Evolutionary conservation across 2,329 filamentous ascomycete genomes (phyloP), one percentile per base, ranked within the genome.

Genomic region (Fusarium circinatum): DNA sequence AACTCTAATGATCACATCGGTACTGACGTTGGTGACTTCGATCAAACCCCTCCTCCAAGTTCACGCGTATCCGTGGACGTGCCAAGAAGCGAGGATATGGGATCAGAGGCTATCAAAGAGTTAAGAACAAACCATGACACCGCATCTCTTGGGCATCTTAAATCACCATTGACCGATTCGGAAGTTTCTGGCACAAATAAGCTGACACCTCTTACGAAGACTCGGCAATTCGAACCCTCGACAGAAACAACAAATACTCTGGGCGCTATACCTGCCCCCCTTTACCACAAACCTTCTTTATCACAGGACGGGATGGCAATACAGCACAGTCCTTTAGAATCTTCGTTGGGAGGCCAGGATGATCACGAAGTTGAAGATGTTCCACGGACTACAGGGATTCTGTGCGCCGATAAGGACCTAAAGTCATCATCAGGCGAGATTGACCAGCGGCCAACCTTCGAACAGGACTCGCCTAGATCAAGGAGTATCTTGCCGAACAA

Each of bases 11-110:
- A 67, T 34, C 62, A 70, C 45, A 55, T 57, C 9, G 63, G 75
- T 38, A 74, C 76, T 65, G 75, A 75, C 18, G 39, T 56, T 39
- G 76, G 75, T n/a, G 77, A 78, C 54, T 81, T 83, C 56, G 79
- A 83, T 63, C 68, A 75, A 26, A 82, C 81, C 26, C 81, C 82
- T 24, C 72, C 77, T n/a, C 78, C 79, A 14, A 83, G 81, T 52
- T 62, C 68, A 34, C 79, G 77, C 22, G 62, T 78, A 22, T 82
- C 80, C 14, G 54, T 81, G 14, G 74, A 78, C 2, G 49, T 73
- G 18, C 54, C 76, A 30, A 71, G 75, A 24, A 28, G 58, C 7
- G 68, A 76, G 15, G 62, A 68, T 14, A 58, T 63, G 18, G 62
- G 55, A 13, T 49, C 58, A 20, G 47, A 55, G 32, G 49, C 38